Percentiles rank a stretch among this genome's conserved stretches.
Conservation (phyloP, 495 filamentous ascomycete species). For the Cetradonia linearis region DNA sequence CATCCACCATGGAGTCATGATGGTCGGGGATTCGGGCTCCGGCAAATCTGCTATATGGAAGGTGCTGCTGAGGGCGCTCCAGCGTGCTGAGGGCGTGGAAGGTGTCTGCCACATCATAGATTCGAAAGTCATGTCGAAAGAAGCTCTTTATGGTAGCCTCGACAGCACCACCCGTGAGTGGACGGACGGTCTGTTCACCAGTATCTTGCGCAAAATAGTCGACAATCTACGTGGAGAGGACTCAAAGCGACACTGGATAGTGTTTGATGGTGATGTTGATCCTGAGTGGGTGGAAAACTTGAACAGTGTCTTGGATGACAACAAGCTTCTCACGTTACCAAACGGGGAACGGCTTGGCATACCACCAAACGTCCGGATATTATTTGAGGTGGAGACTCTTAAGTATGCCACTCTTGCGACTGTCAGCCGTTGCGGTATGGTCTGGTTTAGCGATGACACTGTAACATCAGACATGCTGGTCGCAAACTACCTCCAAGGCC, state of each 20-base stretch:
- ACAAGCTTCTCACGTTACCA: slow-evolving; percentile 89
- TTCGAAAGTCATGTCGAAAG: slow-evolving; percentile 99
- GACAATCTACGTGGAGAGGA: slow-evolving; percentile 98
- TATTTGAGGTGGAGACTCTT: slow-evolving; percentile 99
- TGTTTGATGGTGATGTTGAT: slow-evolving; percentile 98
- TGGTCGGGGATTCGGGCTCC: slow-evolving; percentile 91
- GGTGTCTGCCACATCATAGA: slow-evolving; percentile 96
- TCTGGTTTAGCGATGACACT: slow-evolving; percentile 98
- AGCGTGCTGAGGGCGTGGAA: slow-evolving; percentile 80
- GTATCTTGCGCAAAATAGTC: slow-evolving; percentile 94
- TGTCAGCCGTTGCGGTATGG: slow-evolving; percentile 98
- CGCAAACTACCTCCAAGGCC: slow-evolving; percentile 72
- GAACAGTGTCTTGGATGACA: slow-evolving; percentile 98
- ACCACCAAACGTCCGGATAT: slow-evolving; percentile 89
- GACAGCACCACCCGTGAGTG: slow-evolving; percentile 96
- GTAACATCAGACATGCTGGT: slow-evolving; percentile 91
- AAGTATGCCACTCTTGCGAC: slow-evolving; percentile 96
- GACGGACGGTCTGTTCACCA: slow-evolving; percentile 97
- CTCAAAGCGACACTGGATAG: slow-evolving; percentile 94
- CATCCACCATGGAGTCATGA: slow-evolving; percentile 99
- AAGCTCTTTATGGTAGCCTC: slow-evolving; percentile 85
- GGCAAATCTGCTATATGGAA: slow-evolving; percentile 95
- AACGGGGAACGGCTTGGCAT: slow-evolving; percentile 96
- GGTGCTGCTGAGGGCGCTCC: slow-evolving; percentile 83
- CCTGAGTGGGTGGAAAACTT: slow-evolving; percentile 99